A percentile compares a stretch with the other conserved stretches of the same genome.
phyloP scores from a whole-genome alignment of 768 basidiomycete species.

The Podaxis sp. region DNA sequence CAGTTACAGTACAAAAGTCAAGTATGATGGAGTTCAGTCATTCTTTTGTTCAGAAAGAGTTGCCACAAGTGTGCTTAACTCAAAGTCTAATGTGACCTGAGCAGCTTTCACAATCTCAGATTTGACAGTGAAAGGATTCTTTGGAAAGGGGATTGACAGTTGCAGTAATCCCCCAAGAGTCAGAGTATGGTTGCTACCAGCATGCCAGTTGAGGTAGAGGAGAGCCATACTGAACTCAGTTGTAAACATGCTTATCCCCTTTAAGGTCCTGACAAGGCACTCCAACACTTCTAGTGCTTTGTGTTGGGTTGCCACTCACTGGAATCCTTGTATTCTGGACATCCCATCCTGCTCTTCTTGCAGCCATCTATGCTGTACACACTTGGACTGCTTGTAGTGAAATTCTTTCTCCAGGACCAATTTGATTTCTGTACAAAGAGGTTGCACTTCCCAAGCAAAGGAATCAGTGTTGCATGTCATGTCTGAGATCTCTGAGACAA shows the following conservation, averaged over 20 bases:
- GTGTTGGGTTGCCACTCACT: neutral
- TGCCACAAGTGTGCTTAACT: neutral
- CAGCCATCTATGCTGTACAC: neutral
- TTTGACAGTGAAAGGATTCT: neutral
- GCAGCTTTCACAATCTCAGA: neutral
- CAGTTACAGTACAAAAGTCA: neutral
- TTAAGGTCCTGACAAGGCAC: neutral
- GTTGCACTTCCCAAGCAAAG: neutral
- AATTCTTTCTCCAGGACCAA: neutral
- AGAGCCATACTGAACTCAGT: neutral
- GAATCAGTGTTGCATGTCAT: neutral
- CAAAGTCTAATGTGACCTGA: neutral
- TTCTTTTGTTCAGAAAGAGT: neutral
- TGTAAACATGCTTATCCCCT: neutral
- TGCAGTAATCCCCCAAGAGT: neutral
- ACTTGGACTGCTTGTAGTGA: neutral
- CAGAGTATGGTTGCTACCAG: neutral
- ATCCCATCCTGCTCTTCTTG: neutral
- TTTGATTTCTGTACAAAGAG: neutral
- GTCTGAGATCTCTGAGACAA: neutral
- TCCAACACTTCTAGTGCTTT: neutral
- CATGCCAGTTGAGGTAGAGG: neutral
- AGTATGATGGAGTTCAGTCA: neutral
- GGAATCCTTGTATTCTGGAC: neutral
- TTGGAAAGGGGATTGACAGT: neutral